phyloP scores from a whole-genome alignment of 805 yeast genomes.

The Yamadazyma phyllophila region DNA sequence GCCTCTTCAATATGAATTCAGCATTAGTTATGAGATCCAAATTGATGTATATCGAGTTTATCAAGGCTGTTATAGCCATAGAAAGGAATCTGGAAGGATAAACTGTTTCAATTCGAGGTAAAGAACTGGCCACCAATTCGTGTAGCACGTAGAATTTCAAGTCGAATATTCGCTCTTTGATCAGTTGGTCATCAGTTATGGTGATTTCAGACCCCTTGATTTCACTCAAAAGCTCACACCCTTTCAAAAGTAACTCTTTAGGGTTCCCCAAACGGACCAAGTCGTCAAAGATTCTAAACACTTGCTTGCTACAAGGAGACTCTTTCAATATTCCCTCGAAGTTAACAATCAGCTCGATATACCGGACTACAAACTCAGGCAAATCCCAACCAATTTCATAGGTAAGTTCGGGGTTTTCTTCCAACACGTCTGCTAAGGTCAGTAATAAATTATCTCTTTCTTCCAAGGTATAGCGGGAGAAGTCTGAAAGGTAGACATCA shows the following conservation, averaged over 20 bases:
- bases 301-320: constrained; percentile 37
- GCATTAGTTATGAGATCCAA: constrained; percentile 12
- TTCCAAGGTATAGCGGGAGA: constrained; percentile 40
- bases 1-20: constrained; percentile 50
- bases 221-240: constrained; percentile 59
- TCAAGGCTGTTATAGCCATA: constrained; percentile 59
- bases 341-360: constrained; percentile 40
- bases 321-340: constrained; percentile 27
- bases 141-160: constrained; percentile 63
- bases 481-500: constrained; percentile 56
- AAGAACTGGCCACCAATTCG: constrained; percentile 59
- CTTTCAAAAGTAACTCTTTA: constrained; percentile 70
- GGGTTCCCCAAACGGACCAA: constrained; percentile 73
- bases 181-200: constrained; percentile 9
- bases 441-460: constrained; percentile 53
- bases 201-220: constrained; percentile 26
- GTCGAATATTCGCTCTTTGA: constrained; percentile 38
- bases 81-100: constrained; percentile 80
- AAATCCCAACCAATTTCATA: constrained; percentile 88
- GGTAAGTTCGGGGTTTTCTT: constrained; percentile 46
- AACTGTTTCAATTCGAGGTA: constrained; percentile 61
- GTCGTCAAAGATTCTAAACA: constrained; percentile 55
- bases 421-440: constrained; percentile 43
- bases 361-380: constrained; percentile 64
- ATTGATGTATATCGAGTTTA: constrained; percentile 50